phyloP scores from a whole-genome alignment of 345 rosid genomes.

The Populus tremula region DNA sequence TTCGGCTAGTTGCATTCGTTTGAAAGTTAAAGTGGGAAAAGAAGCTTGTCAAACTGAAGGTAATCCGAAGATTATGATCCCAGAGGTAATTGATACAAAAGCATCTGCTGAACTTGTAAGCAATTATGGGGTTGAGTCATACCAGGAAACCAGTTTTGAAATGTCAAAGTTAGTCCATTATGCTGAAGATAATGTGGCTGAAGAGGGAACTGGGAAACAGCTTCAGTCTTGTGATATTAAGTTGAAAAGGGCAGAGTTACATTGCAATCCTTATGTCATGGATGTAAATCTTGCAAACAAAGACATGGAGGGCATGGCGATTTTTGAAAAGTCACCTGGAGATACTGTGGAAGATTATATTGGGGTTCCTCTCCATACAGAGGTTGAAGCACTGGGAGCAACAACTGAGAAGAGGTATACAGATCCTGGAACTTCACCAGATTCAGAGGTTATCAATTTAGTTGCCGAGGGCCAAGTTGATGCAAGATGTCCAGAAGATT shows the following conservation, averaged over 20 bases:
- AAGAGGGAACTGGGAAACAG: conserved; percentile 29
- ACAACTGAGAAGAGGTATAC: conserved; percentile 42
- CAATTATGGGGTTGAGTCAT: conserved; percentile 17
- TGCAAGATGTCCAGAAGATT: conserved; percentile 41
- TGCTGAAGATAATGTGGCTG: conserved; percentile 33
- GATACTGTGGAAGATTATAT: conserved; percentile 36
- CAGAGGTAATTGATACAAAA: conserved; percentile 38
- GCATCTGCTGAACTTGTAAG: conserved; percentile 30
- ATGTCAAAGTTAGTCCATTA: conserved; percentile 24
- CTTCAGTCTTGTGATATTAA: conserved; percentile 25
- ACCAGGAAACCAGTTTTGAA: conserved; percentile 27
- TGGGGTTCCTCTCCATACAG: conserved; percentile 30
- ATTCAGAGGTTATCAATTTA: conserved; percentile 90
- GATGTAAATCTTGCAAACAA: conserved; percentile 31
- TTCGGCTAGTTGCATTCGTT: conserved; percentile 54
- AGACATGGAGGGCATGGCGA: conserved; percentile 29
- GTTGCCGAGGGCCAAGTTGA: conserved; percentile 54
- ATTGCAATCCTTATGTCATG: conserved; percentile 27
- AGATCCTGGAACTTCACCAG: conserved; percentile 92
- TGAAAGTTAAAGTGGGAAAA: conserved; percentile 82
- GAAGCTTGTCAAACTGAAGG: conserved; percentile 34
- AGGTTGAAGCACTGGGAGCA: conserved; percentile 39
- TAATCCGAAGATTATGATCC: conserved; percentile 31
- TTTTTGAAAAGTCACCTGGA: conserved; percentile 40
- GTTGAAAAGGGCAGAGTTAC: conserved; percentile 25